A percentile compares a stretch with the other conserved stretches of the same genome.
Conservation (phyloP, 371 early-diverging fungal species). For the Syncephalastrum monosporum region DNA sequence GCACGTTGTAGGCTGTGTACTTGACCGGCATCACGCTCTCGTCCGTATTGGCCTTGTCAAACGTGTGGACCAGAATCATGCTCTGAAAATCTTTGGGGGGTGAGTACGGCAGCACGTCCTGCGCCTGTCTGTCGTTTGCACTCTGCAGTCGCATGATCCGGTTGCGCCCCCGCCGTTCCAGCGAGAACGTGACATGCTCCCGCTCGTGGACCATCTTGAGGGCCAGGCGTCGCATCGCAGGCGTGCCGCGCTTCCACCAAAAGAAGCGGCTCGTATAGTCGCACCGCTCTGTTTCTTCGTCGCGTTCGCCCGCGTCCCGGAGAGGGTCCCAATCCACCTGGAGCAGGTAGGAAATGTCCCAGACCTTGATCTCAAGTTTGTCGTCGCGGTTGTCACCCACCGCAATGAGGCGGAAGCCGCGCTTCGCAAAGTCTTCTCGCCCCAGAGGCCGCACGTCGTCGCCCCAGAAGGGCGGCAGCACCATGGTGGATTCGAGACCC, state of each 20-base stretch:
- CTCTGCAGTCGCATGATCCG: not conserved
- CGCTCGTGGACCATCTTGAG: slow-evolving; percentile 22
- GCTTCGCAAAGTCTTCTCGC: slow-evolving; percentile 19
- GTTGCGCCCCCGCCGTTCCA: not conserved
- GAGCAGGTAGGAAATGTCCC: slow-evolving; percentile 43
- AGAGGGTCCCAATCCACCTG: slow-evolving; percentile 29
- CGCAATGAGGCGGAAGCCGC: slow-evolving; percentile 32
- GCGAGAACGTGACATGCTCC: not conserved
- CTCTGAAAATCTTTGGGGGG: slow-evolving; percentile 27
- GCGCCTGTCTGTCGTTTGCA: not conserved
- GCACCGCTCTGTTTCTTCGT: not conserved
- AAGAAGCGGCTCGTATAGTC: slow-evolving; percentile 18
- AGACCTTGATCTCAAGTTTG: slow-evolving; percentile 42
- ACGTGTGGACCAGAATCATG: slow-evolving; percentile 37
- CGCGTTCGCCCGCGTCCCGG: not conserved
- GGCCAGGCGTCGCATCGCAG: slow-evolving; percentile 21
- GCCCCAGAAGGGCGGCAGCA: slow-evolving; percentile 36
- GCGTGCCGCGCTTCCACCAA: slow-evolving; percentile 39
- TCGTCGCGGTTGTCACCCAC: slow-evolving; percentile 32
- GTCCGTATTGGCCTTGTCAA: slow-evolving; percentile 21
- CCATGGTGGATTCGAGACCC: slow-evolving; percentile 45
- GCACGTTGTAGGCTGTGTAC: slow-evolving; percentile 48
- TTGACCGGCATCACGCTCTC: slow-evolving; percentile 34
- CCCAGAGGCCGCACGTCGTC: not conserved
- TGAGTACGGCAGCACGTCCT: slow-evolving; percentile 27